Conservation (phyloP, 1,284 basidiomycete species). For the Cystobasidiaceae sp. region DNA sequence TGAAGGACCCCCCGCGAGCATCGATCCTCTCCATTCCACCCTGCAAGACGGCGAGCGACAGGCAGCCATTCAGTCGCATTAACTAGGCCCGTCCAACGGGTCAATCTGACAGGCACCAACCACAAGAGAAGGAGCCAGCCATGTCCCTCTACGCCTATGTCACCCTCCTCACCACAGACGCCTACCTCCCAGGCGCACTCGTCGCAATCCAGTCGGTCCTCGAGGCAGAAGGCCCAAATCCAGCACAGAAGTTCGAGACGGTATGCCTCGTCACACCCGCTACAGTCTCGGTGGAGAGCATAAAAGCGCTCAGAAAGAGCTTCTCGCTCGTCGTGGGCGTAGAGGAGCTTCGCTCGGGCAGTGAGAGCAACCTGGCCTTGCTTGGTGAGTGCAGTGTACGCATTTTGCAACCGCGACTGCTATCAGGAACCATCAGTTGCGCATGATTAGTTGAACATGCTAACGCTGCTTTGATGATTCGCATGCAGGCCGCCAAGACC, state of each 20-base stretch:
- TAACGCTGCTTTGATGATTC: neutral
- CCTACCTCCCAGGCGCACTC: conserved; percentile 87
- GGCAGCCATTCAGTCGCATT: neutral
- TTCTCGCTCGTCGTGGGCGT: conserved; percentile 87
- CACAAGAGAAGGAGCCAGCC: no score
- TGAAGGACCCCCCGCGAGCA: no score
- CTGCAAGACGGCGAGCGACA: no score
- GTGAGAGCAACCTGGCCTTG: conserved; percentile 61
- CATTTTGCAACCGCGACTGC: neutral
- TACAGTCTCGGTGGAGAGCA: conserved; percentile 76
- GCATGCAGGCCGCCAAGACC: conserved; percentile 75
- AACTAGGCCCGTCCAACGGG: no score
- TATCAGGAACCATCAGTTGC: no score
- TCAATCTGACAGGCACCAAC: no score
- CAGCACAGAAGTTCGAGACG: conserved; percentile 64
- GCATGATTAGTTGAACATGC: neutral
- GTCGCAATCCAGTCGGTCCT: conserved; percentile 74
- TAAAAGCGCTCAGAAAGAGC: conserved; percentile 70
- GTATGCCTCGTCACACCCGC: conserved; percentile 91
- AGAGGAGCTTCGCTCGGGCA: conserved; percentile 66
- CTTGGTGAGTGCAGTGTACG: conserved; percentile 78
- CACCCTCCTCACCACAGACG: conserved; percentile 81
- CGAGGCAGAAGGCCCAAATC: conserved; percentile 53
- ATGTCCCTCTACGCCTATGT: conserved; percentile 41
- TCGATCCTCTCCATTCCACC: no score